Evolutionary conservation across 768 basidiomycete species (phyloP), one percentile per base, ranked within the genome.

Genomic region (Pseudohyphozyma bogoriensis): DNA sequence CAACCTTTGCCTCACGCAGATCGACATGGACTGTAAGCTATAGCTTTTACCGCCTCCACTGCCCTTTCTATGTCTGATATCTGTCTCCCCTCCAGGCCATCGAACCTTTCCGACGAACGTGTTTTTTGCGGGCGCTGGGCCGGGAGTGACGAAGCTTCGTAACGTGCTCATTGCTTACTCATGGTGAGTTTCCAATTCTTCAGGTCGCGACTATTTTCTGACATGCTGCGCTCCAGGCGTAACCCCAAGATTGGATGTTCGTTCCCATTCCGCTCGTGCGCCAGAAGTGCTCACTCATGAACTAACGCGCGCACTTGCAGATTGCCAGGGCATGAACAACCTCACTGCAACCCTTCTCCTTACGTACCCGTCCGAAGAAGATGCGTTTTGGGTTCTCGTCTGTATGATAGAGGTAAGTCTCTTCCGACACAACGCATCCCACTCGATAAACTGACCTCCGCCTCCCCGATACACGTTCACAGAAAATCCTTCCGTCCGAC

Each of bases 51-150:
- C 0, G 1, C 24, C 16, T 31, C 15, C 10, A 2, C 13, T 10
- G 16, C 4, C 10, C 5, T 13, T 36, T 20, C 51, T n/a, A 44
- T 24, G 22, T 8, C 33, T 16, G 33, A 13, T 7, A 2, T n/a
- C 32, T 22, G 3, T n/a, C 11, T 28, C 32, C 4, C 10, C 0
- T 1, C 2, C 51, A 66, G 86, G 67, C 42, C 67, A 70, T 60
- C 67, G 65, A 15, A 70, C 66, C 20, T 69, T 70, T 50, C 69
- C 62, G 12, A 67, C 68, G 0, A 64, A 64, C 55, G 81, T 97
- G 33, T 97, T 95, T 78, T 99, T 96, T 76, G 95, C 90, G 0
- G 90, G 93, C 0, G 91, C 95, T 73, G 95, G 95, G 0, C 87
- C 84, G 0, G 95, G 95, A 4, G 91, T 96, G 16, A 81, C 84